These are phyloP conservation scores for Pterothamnion heteromorphum DNA, from an alignment of 31 red algal species.

Conservation along the genomic window DNA sequence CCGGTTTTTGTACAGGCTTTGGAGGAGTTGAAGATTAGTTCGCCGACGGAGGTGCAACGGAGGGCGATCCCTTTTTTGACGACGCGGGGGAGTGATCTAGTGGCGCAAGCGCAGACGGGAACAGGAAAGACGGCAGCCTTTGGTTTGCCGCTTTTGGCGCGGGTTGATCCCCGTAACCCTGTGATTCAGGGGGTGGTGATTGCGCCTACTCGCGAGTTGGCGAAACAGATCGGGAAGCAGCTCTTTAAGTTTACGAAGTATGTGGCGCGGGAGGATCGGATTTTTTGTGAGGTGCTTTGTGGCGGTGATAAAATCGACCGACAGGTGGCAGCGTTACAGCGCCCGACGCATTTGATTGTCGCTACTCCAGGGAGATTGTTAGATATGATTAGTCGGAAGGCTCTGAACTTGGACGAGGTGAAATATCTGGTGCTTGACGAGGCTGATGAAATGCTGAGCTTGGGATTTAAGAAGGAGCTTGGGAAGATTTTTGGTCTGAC, in stretches of 20 bases:
- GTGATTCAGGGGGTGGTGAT: no score
- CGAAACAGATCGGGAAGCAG: conserved; percentile 57
- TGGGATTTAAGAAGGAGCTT: conserved; percentile 90
- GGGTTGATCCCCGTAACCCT: no score
- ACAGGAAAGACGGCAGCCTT: conserved; percentile 90
- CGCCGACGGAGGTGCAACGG: no score
- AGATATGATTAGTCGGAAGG: conserved; percentile 77
- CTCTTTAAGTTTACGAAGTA: conserved; percentile 69
- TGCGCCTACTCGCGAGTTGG: conserved; percentile 81
- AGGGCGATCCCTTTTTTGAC: no score
- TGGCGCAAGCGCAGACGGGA: conserved; percentile 90
- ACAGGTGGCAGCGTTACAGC: conserved; percentile 56
- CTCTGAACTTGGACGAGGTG: conserved; percentile 49
- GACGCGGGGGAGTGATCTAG: conserved; percentile 74
- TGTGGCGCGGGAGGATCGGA: no score
- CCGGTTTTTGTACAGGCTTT: no score
- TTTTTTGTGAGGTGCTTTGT: conserved; percentile 52
- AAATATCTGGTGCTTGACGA: conserved; percentile 71
- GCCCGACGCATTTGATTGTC: conserved; percentile 70
- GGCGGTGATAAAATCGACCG: conserved; percentile 70
- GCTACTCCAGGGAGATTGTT: conserved; percentile 82
- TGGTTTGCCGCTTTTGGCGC: no score
- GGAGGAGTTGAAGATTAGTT: no score
- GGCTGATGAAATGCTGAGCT: conserved; percentile 86
- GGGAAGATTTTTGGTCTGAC: no score